Base-by-base conservation (phyloP, 768 basidiomycete species). In the Boletus rufocinnamomeus region DNA sequence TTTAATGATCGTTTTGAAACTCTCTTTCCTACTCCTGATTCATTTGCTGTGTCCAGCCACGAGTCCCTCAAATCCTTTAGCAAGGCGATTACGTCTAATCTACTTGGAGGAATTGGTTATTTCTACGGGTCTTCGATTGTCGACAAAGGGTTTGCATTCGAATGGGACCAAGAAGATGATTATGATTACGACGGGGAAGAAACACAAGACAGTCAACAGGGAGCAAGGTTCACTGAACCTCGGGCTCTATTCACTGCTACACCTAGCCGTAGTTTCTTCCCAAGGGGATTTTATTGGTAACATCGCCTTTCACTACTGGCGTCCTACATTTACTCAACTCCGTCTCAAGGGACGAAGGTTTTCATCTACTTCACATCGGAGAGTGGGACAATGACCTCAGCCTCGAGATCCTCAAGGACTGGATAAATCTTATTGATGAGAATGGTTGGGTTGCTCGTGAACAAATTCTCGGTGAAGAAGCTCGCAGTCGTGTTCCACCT, bases 371-470 rank as follows among this genome's bases (percentile, higher is more conserved):
- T 35, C 88, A 95, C 63, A 91, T 98, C 46, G 93, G 93, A 19
- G 85, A 87, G 66, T 95, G 91, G 90, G 96, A 98, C 68, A 93
- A 88, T 58, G 93, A 93, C 65, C 84, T 97, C 54, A 87, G 94
- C 64, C 80, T 97, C 32, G 90, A 94, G 69, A 97, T 98, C 58
- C 77, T 98, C 40, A 87, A 86, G 67, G 84, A 86, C 60, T 98
- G 95, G 95, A 85, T 97, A 50, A 77, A 86, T 61, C 81, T 98
- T 47, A 92, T 97, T 55, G 94, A 98, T 69, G 89, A 91, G 37
- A 84, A 97, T 63, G 95, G 95, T 2, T 98, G 95, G 95, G 91
- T 98, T 44, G 96, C 86, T 2, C 82, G 95, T 27, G 95, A 98
- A 74, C 95, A 98, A 73, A 98, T 98, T 58, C 82, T 98, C 0